phyloP scores from a whole-genome alignment of 2,329 filamentous ascomycete species.

The Fusarium clavum region DNA sequence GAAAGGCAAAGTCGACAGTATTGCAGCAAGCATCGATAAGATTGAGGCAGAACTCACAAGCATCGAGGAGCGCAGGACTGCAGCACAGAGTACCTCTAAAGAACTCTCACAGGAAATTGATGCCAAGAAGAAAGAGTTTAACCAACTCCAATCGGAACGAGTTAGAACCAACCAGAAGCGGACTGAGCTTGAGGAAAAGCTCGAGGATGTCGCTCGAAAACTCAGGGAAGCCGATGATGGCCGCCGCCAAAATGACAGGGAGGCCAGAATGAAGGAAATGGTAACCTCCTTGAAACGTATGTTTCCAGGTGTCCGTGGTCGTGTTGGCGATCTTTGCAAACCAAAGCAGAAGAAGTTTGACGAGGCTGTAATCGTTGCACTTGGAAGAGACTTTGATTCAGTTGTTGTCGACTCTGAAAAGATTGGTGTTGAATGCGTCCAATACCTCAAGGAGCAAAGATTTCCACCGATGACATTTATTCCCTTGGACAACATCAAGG shows the following conservation, averaged over 20 bases:
- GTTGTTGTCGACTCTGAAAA: constrained; percentile 96
- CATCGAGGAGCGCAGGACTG: constrained; percentile 75
- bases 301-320: constrained; percentile 90
- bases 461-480: constrained; percentile 93
- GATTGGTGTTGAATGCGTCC: constrained; percentile 91
- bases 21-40: constrained; percentile 78
- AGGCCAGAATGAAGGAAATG: constrained; percentile 82
- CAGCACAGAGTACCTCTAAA: constrained; percentile 71
- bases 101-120: constrained; percentile 82
- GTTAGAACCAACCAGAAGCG: constrained; percentile 82
- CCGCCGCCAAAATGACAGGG: constrained; percentile 85
- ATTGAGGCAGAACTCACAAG: constrained; percentile 77
- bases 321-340: constrained; percentile 90
- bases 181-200: constrained; percentile 91
- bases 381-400: constrained; percentile 93
- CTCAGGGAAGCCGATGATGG: constrained; percentile 88
- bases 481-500: constrained; percentile 96
- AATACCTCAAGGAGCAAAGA: constrained; percentile 91
- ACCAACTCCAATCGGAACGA: constrained; percentile 85
- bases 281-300: constrained; percentile 89
- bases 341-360: constrained; percentile 98
- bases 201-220: constrained; percentile 82
- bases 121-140: constrained; percentile 89
- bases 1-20: constrained; percentile 86
- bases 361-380: constrained; percentile 89